A percentile compares a stretch with the other conserved stretches of the same genome.
Evolutionary conservation across 768 basidiomycete genomes (phyloP).

Genomic region (Mycena maculata): DNA sequence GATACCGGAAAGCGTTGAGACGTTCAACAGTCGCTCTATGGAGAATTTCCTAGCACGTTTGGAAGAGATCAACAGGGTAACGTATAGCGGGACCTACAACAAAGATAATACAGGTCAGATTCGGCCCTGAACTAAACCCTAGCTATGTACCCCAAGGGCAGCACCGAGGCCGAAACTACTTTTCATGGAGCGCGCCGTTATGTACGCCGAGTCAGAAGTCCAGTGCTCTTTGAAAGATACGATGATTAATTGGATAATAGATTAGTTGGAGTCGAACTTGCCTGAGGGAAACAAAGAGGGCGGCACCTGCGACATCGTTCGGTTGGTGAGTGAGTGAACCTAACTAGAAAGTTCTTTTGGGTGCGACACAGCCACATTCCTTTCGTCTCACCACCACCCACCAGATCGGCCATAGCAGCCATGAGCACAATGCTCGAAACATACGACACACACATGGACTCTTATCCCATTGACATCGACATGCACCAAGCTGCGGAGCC

Average conservation of each 20-base stretch:
- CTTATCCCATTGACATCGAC: conserved; percentile 68
- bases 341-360: background rate
- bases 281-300: conserved; percentile 26
- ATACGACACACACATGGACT: conserved; percentile 74
- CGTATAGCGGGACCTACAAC: conserved; percentile 22
- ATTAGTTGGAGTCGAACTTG: background rate
- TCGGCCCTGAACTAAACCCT: too few species aligned
- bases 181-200: conserved; percentile 18
- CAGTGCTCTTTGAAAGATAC: conserved; percentile 15
- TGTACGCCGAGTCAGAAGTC: conserved; percentile 20
- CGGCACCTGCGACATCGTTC: conserved; percentile 19
- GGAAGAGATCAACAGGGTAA: conserved; percentile 1
- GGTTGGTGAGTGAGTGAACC: background rate
- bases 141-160: conserved; percentile 10
- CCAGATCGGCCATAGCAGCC: conserved; percentile 40
- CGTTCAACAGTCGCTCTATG: conserved; percentile 26
- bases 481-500: conserved; percentile 66
- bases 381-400: background rate
- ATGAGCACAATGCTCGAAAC: conserved; percentile 50
- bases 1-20: conserved; percentile 26
- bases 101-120: background rate
- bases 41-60: conserved; percentile 17
- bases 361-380: background rate
- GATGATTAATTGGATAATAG: background rate
- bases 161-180: conserved; percentile 13